Evolutionary conservation across 495 filamentous ascomycete genomes (phyloP).

Genomic region (Podospora pseudocomata): DNA sequence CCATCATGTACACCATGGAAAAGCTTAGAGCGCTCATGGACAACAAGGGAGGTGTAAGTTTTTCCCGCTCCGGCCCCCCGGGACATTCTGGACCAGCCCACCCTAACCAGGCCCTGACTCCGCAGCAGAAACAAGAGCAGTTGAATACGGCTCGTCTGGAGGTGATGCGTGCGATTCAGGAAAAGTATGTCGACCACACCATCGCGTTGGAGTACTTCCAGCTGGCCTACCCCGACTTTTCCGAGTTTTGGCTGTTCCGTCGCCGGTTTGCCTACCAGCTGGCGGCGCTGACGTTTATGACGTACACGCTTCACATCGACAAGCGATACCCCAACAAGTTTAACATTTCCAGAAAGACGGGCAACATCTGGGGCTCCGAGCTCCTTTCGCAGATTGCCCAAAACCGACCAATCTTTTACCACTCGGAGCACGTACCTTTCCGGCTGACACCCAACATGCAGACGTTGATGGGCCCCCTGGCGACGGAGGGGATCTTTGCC

Average conservation of each 20-base stretch:
- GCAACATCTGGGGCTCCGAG: constrained; percentile 95
- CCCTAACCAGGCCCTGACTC: constrained; percentile 19
- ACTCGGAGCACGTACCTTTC: constrained; percentile 92
- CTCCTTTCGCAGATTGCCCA: constrained; percentile 79
- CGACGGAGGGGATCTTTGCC: constrained; percentile 91
- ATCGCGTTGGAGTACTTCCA: constrained; percentile 88
- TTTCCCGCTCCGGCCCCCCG: background rate
- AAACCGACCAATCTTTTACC: constrained; percentile 82
- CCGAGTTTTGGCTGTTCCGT: constrained; percentile 97
- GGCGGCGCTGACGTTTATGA: constrained; percentile 97
- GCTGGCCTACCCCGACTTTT: constrained; percentile 78
- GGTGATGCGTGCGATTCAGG: constrained; percentile 85
- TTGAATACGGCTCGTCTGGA: constrained; percentile 69
- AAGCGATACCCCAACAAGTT: constrained; percentile 93
- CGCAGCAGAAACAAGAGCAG: constrained; percentile 62
- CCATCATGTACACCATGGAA: constrained; percentile 90
- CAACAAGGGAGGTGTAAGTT: constrained; percentile 58
- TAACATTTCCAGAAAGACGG: constrained; percentile 79
- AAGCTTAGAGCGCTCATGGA: constrained; percentile 76
- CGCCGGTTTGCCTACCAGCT: constrained; percentile 94
- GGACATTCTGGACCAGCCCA: constrained; percentile 13
- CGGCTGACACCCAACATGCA: constrained; percentile 95
- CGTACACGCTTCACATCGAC: constrained; percentile 93
- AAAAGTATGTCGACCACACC: constrained; percentile 78
- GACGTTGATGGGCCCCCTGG: constrained; percentile 89